phyloP scores from a whole-genome alignment of 2,329 filamentous ascomycete genomes.

The Chaetomiaceae sp. region DNA sequence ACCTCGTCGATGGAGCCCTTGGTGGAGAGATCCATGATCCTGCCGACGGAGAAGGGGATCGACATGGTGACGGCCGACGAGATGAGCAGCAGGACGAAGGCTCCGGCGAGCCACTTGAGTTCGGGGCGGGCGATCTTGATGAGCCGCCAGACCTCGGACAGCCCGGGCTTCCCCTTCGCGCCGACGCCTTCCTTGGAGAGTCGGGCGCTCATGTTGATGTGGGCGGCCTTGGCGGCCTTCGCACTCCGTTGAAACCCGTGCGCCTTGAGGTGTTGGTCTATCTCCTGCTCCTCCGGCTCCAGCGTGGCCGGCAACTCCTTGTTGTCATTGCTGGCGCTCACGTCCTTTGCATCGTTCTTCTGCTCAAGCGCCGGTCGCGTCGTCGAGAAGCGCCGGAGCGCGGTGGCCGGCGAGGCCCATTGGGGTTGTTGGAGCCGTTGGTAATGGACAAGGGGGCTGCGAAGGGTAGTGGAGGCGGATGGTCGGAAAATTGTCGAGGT shows the following conservation, averaged over 20 bases:
- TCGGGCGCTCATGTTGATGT: conserved; percentile 83
- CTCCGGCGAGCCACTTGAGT: conserved; percentile 65
- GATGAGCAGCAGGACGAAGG: conserved; percentile 78
- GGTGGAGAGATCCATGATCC: conserved; percentile 87
- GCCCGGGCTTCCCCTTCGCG: conserved; percentile 54
- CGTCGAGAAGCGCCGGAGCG: conserved; percentile 25
- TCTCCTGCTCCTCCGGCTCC: conserved; percentile 26
- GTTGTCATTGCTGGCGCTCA: conserved; percentile 9
- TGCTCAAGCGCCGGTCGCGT: conserved; percentile 19
- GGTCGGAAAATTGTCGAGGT: conserved; percentile 2
- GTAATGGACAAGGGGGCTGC: conserved; percentile 9
- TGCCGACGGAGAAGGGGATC: conserved; percentile 92
- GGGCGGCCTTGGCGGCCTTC: conserved; percentile 76
- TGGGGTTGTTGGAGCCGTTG: conserved; percentile 9
- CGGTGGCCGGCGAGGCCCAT: conserved; percentile 18
- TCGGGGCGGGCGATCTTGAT: conserved; percentile 87
- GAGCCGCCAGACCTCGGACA: conserved; percentile 75
- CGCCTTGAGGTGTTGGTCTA: conserved; percentile 26
- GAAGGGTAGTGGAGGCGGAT: conserved; percentile 2
- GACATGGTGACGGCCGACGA: conserved; percentile 94
- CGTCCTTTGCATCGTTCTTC: conserved; percentile 9
- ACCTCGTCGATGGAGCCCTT: conserved; percentile 60
- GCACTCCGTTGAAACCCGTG: conserved; percentile 58
- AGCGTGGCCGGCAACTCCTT: not conserved
- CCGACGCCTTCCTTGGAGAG: conserved; percentile 71